Base-by-base conservation (phyloP, 768 basidiomycete genomes). In the Leccinum longicurvipes region DNA sequence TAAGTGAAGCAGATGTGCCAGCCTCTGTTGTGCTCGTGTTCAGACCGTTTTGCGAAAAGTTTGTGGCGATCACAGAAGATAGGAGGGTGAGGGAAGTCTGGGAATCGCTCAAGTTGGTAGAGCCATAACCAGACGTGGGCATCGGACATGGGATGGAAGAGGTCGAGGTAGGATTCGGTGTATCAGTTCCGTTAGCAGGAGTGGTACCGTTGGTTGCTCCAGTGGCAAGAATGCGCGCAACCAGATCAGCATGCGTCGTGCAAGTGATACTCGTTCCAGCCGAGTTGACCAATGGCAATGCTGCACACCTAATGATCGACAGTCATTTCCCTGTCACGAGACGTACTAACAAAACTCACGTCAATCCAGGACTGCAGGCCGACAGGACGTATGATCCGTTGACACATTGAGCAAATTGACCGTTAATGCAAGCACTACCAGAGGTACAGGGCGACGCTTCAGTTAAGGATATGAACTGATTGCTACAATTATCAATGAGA, bases 351-450 rank as follows among this genome's bases (percentile, higher is more conserved):
- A 28, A 39, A 32, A 58, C 65, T 47, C 50, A 68, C 65, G 27
- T 44, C 29, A 58, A 49, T 31, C 65, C 63, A n/a, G 67, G 3
- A 31, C 28, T 24, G 32, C 65, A 66, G 11, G 67, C 15, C 25
- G 64, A 61, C 28, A 65, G 50, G 47, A 72, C 66, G 50, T 73
- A 77, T 50, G 65, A 60, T 51, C 81, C 82, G 28, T 66, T 69
- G 15, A 80, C 81, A 62, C 85, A 86, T 57, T 82, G 82, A 1
- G 84, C 83, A 55, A 86, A 80, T 31, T 75, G 58, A 34, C 68
- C 64, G 57, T 72, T 67, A 10, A 83, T 67, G 60, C 85, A 87
- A 8, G 82, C 81, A 36, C 76, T 62, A 15, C 76, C 77, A 46
- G 58, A 71, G 8, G 60, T 65, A 36, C 72, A 73, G 55, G 77